Base-by-base conservation (phyloP, 495 filamentous ascomycete species). In the Penicillium malachiteum region DNA sequence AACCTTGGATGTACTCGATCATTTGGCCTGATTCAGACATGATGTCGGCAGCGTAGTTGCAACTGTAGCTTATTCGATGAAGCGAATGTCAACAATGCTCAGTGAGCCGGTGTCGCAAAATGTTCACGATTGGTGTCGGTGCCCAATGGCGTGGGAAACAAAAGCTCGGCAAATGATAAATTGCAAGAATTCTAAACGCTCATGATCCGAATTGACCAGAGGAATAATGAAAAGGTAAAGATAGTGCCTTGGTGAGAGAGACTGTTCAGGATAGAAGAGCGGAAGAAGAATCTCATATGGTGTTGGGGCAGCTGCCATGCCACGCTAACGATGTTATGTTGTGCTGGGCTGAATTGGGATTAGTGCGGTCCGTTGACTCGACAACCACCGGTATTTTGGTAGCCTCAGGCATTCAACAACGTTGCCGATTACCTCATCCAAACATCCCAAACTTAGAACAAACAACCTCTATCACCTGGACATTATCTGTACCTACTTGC, bases 1-100 rank as follows among this genome's bases (percentile, higher is more conserved):
- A 67, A 89, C 87, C 88, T 80, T 86, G 82, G 52, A 90, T 89
- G 67, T 90, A 90, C 72, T 90, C 87, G 58, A 90, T 87, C 42
- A 89, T 82, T 71, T 89, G 85, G 46, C 86, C 74, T 30, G 70
- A 67, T 35, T 74, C 61, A 50, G 67, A 65, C 46, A 73, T 59
- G 74, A 77, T 78, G 9, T 14, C 59, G 57, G 47, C 48, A 49
- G 59, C 41, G 38, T 38, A 31, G 52, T 35, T 44, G 40, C 55
- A 32, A 48, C 40, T 45, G 41, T 43, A 65, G 53, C 21, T 37
- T 16, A 42, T 54, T 33, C 31, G 40, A 52, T 31, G 38, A 17
- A 56, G 37, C 14, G 38, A 49, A 54, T 46, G 62, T 58, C 59
- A 43, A 54, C 33, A 34, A 38, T 47, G 33, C 33, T 43, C 41